Conservation (phyloP, 208 protist genomes). For the Lotmaria passim region DNA sequence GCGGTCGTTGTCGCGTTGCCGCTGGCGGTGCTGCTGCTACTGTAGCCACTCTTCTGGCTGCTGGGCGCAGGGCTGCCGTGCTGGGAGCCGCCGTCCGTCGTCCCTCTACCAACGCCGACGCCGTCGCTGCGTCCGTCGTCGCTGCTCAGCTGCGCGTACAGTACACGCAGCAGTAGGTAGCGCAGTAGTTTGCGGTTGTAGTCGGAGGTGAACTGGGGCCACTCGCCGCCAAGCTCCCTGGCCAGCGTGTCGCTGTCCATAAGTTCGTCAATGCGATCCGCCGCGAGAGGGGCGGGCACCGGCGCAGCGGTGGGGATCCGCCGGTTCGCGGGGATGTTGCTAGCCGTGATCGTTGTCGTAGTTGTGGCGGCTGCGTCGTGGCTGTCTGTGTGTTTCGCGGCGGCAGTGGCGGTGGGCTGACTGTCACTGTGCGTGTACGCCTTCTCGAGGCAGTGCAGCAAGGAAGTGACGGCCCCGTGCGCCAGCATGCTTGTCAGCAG, state of each 20-base stretch:
- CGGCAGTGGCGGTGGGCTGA: not conserved
- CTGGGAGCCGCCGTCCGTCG: not conserved
- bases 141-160: slow-evolving; percentile 10
- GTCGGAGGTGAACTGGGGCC: slow-evolving; percentile 26
- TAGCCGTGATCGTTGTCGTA: not conserved
- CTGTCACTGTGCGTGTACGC: not conserved
- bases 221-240: slow-evolving; percentile 28
- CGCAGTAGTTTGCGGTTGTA: slow-evolving; percentile 34
- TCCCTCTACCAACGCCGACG: not conserved
- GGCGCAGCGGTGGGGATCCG: not conserved
- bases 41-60: not conserved
- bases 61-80: not conserved
- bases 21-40: not conserved
- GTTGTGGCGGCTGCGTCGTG: slow-evolving; percentile 3
- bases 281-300: slow-evolving; percentile 6
- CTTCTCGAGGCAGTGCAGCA: slow-evolving; percentile 19
- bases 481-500: slow-evolving; percentile 38
- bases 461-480: slow-evolving; percentile 18
- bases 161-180: slow-evolving; percentile 29
- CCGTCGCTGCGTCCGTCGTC: not conserved
- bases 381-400: not conserved
- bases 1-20: not conserved
- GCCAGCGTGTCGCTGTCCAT: slow-evolving; percentile 28
- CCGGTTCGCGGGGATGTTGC: slow-evolving; percentile 1
- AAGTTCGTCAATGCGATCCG: slow-evolving; percentile 25